Evolutionary conservation across 345 rosid species (phyloP).

Genomic region (Eucalyptus marginata): DNA sequence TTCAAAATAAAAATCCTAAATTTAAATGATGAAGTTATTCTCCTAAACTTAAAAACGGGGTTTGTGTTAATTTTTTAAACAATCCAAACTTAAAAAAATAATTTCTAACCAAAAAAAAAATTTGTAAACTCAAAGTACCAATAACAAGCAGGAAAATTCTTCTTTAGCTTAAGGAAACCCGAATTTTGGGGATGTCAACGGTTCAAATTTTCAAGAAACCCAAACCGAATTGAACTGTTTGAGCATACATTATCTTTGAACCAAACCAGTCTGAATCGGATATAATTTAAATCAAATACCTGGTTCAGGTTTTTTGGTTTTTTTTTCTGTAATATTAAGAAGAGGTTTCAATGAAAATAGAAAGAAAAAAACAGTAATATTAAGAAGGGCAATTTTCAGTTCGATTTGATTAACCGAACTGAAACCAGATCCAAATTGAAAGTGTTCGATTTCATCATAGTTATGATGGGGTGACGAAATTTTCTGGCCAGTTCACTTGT

Average conservation of each 20-base stretch:
- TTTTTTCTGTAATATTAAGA: neutral
- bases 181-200: neutral
- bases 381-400: neutral
- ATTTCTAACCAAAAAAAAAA: neutral
- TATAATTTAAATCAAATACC: too few relatives aligned
- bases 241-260: neutral
- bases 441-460: neutral
- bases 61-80: neutral
- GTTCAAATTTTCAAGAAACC: neutral
- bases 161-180: neutral
- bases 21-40: neutral
- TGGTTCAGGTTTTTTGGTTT: neutral
- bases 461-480: neutral
- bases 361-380: neutral
- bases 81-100: neutral
- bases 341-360: neutral
- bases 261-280: neutral
- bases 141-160: too few relatives aligned
- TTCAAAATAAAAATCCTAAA: neutral
- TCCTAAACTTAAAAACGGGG: neutral
- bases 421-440: neutral
- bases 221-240: rapidly evolving
- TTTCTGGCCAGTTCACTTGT: neutral
- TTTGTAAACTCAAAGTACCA: too few relatives aligned
- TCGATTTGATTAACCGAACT: neutral